Evolutionary conservation across 371 early-diverging fungal species (phyloP).

Genomic region (Encephalitozoon cuniculi): DNA sequence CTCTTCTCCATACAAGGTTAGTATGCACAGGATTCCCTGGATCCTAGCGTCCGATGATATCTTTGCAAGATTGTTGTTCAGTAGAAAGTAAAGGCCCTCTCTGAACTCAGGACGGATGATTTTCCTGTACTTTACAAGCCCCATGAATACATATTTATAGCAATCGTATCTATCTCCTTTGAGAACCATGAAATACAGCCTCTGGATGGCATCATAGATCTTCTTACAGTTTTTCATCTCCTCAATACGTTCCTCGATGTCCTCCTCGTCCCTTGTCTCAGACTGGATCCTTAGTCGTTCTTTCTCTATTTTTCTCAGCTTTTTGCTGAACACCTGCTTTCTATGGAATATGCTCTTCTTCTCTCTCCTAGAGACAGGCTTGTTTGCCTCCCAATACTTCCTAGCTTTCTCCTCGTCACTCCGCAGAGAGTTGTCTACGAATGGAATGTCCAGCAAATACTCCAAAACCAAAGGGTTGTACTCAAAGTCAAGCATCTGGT

Average conservation of each 20-base stretch:
- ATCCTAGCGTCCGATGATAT: slow-evolving; percentile 9
- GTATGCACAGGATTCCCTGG: slow-evolving; percentile 19
- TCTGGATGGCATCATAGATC: slow-evolving; percentile 31
- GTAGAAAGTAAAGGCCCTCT: slow-evolving; percentile 43
- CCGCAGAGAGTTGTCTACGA: slow-evolving; percentile 15
- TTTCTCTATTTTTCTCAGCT: slow-evolving; percentile 27
- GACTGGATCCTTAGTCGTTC: slow-evolving; percentile 14
- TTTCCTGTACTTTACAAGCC: slow-evolving; percentile 33
- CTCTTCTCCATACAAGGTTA: slow-evolving; percentile 26
- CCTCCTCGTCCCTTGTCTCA: slow-evolving; percentile 23
- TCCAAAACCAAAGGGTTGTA: slow-evolving; percentile 19
- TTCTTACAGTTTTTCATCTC: slow-evolving; percentile 23
- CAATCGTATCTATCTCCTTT: slow-evolving; percentile 24
- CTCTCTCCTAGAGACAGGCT: not conserved
- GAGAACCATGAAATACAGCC: slow-evolving; percentile 45
- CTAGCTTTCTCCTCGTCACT: not conserved
- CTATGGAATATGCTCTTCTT: slow-evolving; percentile 26
- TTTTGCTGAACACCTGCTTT: not conserved
- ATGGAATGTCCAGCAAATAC: slow-evolving; percentile 11
- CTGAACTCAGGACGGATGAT: slow-evolving; percentile 41
- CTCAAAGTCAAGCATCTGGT: slow-evolving; percentile 38
- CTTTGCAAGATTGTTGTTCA: slow-evolving; percentile 24
- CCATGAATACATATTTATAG: slow-evolving; percentile 36
- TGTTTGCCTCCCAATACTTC: not conserved
- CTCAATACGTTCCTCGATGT: slow-evolving; percentile 16